Percentiles rank a stretch among this genome's conserved stretches.
Conservation (phyloP, 441 rosid species). For the Theobroma grandiflorum region DNA sequence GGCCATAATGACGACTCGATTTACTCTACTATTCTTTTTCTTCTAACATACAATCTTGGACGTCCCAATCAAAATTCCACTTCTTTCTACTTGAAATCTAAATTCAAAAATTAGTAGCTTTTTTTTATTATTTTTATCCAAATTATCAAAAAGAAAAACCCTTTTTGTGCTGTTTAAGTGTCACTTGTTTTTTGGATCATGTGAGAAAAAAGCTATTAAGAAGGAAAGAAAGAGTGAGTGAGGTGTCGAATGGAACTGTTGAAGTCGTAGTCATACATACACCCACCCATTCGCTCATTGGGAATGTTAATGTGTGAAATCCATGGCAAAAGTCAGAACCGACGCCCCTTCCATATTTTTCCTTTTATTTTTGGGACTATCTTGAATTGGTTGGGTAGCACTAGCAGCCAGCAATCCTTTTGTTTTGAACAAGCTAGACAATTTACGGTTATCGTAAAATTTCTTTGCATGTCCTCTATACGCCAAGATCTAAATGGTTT, state of each 20-base stretch:
- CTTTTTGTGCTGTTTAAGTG: slow-evolving; percentile 11
- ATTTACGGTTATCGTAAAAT: not conserved
- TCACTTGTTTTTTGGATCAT: slow-evolving; percentile 32
- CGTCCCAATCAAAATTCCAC: too few species aligned
- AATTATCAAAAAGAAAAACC: not conserved
- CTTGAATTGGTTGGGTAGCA: not conserved
- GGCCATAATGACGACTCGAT: slow-evolving; percentile 19
- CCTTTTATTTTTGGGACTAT: not conserved
- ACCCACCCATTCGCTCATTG: slow-evolving; percentile 1
- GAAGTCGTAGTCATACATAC: not conserved
- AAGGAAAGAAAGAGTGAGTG: not conserved
- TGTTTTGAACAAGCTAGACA: not conserved
- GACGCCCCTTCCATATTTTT: not conserved
- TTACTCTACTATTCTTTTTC: not conserved
- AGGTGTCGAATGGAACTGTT: not conserved
- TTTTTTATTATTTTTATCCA: not conserved
- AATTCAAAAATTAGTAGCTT: not conserved
- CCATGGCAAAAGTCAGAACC: not conserved
- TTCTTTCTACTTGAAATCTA: too few species aligned
- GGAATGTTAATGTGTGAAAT: slow-evolving; percentile 9
- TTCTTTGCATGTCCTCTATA: not conserved
- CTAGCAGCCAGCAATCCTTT: not conserved
- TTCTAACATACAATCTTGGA: too few species aligned
- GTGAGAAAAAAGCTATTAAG: slow-evolving; percentile 15
- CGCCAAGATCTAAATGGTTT: too few species aligned